These are phyloP conservation scores for Dictyostelium firmibasis DNA, from an alignment of 78 protist genomes.

Conservation along the genomic window DNA sequence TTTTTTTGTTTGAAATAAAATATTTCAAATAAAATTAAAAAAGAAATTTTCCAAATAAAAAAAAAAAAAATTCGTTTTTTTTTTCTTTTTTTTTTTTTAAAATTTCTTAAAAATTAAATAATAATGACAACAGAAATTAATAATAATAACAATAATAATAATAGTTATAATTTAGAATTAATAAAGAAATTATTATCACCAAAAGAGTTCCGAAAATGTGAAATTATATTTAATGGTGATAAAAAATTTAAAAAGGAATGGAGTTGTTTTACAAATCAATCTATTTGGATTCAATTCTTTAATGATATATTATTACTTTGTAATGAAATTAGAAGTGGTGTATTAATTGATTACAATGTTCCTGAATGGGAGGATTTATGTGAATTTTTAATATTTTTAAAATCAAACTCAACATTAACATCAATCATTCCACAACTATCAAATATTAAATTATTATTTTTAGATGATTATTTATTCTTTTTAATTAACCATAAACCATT, in stretches of 20 bases:
- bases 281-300: not conserved
- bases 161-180: not conserved
- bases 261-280: not conserved
- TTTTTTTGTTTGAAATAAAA: too few species aligned
- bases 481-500: not conserved
- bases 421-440: not conserved
- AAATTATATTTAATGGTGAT: not conserved
- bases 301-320: not conserved
- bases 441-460: not conserved
- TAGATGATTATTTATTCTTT: constrained; percentile 18
- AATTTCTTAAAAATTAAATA: too few species aligned
- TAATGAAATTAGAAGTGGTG: not conserved
- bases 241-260: not conserved
- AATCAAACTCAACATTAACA: not conserved
- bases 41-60: too few species aligned
- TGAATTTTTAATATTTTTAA: not conserved
- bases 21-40: too few species aligned
- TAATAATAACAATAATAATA: not conserved
- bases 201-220: not conserved
- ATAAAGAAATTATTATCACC: not conserved
- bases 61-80: not conserved
- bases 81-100: not conserved
- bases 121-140: not conserved
- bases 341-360: not conserved
- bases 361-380: constrained; percentile 23